Percentiles rank a stretch among this genome's conserved stretches.
These are phyloP conservation scores for Tetrapyrgos nigripes DNA, from an alignment of 1,284 basidiomycete genomes.

Conservation along the genomic window DNA sequence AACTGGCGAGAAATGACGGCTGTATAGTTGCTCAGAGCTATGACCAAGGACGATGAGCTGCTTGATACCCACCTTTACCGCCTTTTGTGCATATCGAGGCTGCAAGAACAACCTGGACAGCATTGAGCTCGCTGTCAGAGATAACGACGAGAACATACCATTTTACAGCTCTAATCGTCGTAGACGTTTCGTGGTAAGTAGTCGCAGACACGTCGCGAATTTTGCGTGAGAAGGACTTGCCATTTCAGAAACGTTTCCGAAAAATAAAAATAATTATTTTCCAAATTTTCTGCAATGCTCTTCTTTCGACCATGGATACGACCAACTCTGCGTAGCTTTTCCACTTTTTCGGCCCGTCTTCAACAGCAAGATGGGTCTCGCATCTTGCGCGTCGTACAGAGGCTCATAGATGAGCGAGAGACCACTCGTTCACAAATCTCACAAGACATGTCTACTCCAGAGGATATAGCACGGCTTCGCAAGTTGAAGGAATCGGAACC, in stretches of 20 bases:
- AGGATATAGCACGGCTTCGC: slow-evolving; percentile 31
- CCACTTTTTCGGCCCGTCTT: not conserved
- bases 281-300: not conserved
- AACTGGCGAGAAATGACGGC: slow-evolving; percentile 98
- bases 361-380: slow-evolving; percentile 35
- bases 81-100: slow-evolving; percentile 95
- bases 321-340: not conserved
- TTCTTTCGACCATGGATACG: not conserved
- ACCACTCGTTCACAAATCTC: slow-evolving; percentile 41
- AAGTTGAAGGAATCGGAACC: slow-evolving; percentile 35
- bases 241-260: slow-evolving; percentile 3
- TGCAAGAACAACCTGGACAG: slow-evolving; percentile 84
- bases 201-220: not conserved
- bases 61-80: slow-evolving; percentile 75
- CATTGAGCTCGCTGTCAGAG: not conserved
- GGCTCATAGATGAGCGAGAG: slow-evolving; percentile 46
- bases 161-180: not conserved
- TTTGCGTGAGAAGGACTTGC: not conserved
- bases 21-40: slow-evolving; percentile 38
- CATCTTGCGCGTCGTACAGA: slow-evolving; percentile 47
- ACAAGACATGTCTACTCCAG: slow-evolving; percentile 30
- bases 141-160: not conserved
- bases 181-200: not conserved
- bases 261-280: not conserved
- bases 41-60: not conserved